Conservation (phyloP, 768 basidiomycete genomes). For the Mycena metata region DNA sequence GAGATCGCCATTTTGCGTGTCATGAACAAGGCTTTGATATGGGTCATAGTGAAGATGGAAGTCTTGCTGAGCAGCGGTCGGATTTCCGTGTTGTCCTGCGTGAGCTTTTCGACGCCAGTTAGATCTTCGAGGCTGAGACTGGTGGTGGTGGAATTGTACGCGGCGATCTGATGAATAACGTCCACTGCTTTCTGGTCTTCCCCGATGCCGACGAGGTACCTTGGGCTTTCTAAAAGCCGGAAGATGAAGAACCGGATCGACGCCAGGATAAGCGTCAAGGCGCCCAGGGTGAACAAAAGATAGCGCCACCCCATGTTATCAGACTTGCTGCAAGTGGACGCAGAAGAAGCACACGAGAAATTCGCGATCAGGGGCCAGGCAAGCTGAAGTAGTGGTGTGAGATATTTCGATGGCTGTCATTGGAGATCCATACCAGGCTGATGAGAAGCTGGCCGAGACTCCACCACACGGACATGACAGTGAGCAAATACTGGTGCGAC, state of each 20-base stretch:
- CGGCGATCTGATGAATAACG: conserved; percentile 72
- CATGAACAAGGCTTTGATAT: conserved; percentile 64
- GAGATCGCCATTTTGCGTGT: conserved; percentile 64
- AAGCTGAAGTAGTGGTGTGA: conserved; percentile 51
- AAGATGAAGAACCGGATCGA: conserved; percentile 76
- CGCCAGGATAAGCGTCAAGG: conserved; percentile 75
- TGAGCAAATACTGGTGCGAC: conserved; percentile 81
- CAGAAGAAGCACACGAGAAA: conserved; percentile 75
- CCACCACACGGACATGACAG: conserved; percentile 86
- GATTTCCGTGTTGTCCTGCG: conserved; percentile 45
- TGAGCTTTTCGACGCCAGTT: conserved; percentile 36
- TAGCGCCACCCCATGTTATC: conserved; percentile 84
- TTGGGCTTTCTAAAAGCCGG: conserved; percentile 76
- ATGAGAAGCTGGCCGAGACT: conserved; percentile 80
- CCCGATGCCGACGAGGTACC: conserved; percentile 79
- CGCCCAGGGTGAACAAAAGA: conserved; percentile 80
- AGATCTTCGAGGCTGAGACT: conserved; percentile 68
- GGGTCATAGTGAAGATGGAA: conserved; percentile 39
- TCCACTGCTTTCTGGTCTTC: conserved; percentile 72
- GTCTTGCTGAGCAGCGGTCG: conserved; percentile 52
- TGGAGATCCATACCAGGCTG: conserved; percentile 47
- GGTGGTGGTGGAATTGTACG: conserved; percentile 67
- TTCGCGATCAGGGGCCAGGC: conserved; percentile 83
- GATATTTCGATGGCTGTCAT: neutral
- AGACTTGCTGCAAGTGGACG: conserved; percentile 56